Percentiles rank a stretch among this genome's conserved stretches.
Evolutionary conservation across 225 moss, liverwort and hornwort species (phyloP).

Genomic region (Bryum argenteum): DNA sequence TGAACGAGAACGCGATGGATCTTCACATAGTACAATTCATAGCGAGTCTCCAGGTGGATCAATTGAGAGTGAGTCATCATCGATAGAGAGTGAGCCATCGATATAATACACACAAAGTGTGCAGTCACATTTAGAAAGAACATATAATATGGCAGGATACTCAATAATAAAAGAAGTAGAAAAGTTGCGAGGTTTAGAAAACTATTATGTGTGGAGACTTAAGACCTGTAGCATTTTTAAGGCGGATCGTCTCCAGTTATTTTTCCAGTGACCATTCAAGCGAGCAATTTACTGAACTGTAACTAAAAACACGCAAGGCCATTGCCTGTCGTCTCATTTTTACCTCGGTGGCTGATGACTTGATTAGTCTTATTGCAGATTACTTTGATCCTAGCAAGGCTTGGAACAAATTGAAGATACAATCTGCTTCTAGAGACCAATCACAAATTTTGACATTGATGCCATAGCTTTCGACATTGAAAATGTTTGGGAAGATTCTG

Average conservation of each 20-base stretch:
- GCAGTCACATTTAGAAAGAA: too few relatives aligned
- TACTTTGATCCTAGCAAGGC: neutral
- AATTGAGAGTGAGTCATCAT: too few relatives aligned
- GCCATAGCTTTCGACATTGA: neutral
- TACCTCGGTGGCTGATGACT: neutral
- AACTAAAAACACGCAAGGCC: too few relatives aligned
- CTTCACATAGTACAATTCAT: too few relatives aligned
- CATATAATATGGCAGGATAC: too few relatives aligned
- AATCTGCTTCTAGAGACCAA: neutral
- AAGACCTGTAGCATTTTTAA: neutral
- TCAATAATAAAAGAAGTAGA: neutral
- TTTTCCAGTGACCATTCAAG: neutral
- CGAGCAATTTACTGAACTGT: neutral
- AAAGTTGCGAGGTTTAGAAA: neutral
- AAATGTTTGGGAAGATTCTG: fast-evolving
- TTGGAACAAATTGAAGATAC: neutral
- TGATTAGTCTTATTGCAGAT: neutral
- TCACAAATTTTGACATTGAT: neutral
- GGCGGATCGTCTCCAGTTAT: neutral
- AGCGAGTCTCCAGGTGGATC: too few relatives aligned
- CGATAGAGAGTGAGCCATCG: too few relatives aligned
- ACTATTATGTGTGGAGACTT: neutral
- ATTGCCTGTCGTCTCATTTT: neutral
- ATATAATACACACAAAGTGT: too few relatives aligned
- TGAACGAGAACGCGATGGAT: too few relatives aligned